Conservation (phyloP, 768 basidiomycete species). For the Symmetrospora coprosmae region DNA sequence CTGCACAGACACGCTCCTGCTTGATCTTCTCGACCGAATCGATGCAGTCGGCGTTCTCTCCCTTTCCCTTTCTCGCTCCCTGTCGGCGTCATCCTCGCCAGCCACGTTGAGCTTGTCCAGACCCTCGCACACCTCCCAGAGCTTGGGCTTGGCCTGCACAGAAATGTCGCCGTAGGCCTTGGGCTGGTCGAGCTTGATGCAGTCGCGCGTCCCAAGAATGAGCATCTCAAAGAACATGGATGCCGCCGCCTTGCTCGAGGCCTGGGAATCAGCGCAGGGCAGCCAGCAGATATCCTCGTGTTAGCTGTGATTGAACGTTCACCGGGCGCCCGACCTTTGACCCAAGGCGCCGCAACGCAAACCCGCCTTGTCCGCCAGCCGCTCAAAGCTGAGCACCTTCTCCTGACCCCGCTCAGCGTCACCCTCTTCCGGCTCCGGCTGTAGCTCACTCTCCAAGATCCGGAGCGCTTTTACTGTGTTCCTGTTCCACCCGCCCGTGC, state of each 20-base stretch:
- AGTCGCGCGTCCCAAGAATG: constrained; percentile 83
- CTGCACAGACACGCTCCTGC: too few species aligned
- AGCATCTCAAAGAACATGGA: constrained; percentile 97
- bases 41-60: too few species aligned
- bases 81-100: neutral
- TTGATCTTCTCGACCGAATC: too few species aligned
- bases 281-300: neutral
- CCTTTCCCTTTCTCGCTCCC: neutral
- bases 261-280: too few species aligned
- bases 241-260: constrained; percentile 77
- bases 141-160: constrained; percentile 60
- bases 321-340: neutral
- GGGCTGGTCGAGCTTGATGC: constrained; percentile 61
- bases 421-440: constrained; percentile 36
- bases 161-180: constrained; percentile 73
- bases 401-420: constrained; percentile 38
- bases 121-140: constrained; percentile 50
- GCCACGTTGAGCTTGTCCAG: constrained; percentile 16
- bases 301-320: neutral
- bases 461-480: constrained; percentile 74
- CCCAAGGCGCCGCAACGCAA: constrained; percentile 11
- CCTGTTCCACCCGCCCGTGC: constrained; percentile 39
- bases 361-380: constrained; percentile 60
- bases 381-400: constrained; percentile 60
- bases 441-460: constrained; percentile 58